Conservation (phyloP, 1,284 basidiomycete genomes). For the Leccinum fuscescens region DNA sequence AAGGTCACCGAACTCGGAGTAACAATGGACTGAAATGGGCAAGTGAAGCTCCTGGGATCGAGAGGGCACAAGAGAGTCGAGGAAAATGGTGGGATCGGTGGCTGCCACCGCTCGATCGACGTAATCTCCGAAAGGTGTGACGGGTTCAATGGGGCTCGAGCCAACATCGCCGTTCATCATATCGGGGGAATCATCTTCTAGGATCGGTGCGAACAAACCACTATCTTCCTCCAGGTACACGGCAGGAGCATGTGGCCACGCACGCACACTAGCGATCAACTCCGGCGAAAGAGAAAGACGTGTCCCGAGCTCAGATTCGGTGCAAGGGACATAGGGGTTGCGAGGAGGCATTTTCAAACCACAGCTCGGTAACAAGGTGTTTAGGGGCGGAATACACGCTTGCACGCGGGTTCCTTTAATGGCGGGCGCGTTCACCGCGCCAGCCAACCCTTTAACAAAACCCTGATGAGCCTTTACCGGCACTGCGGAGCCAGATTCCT, state of each 20-base stretch:
- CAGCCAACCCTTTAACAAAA: constrained; percentile 74
- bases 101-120: constrained; percentile 67
- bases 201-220: constrained; percentile 59
- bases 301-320: constrained; percentile 39
- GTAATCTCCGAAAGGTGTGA: constrained; percentile 73
- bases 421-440: constrained; percentile 63
- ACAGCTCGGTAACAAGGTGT: constrained; percentile 32
- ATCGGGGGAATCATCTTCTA: constrained; percentile 66
- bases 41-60: constrained; percentile 24
- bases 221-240: constrained; percentile 37
- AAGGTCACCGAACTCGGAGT: constrained; percentile 19
- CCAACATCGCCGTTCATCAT: constrained; percentile 46
- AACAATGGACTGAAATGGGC: constrained; percentile 19
- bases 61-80: constrained; percentile 18
- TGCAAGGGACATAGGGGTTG: constrained; percentile 20
- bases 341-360: constrained; percentile 19
- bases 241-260: constrained; percentile 23
- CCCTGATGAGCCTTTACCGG: constrained; percentile 36
- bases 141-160: constrained; percentile 68
- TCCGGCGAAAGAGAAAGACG: constrained; percentile 3
- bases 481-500: constrained; percentile 35
- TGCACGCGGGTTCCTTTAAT: constrained; percentile 81
- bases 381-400: constrained; percentile 78
- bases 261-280: constrained; percentile 15
- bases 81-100: constrained; percentile 28